A percentile compares a stretch with the other conserved stretches of the same genome.
These are phyloP conservation scores for Gossypium turneri DNA, from an alignment of 345 rosid genomes.

Conservation along the genomic window DNA sequence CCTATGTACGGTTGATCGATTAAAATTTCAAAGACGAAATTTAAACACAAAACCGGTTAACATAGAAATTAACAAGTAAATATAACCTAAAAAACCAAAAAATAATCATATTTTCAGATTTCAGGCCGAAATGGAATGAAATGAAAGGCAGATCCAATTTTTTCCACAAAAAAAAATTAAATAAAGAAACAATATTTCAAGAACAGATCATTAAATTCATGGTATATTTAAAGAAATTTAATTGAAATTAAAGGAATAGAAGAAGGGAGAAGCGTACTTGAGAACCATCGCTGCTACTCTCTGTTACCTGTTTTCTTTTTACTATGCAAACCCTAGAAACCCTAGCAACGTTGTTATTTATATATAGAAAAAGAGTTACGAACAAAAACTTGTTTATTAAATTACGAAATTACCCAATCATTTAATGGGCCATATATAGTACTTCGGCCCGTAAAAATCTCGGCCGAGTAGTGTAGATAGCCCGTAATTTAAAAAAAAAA, in stretches of 20 bases:
- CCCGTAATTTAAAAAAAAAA: too few relatives aligned
- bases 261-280: slow-evolving; percentile 25
- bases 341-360: slow-evolving; percentile 9
- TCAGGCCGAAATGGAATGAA: not conserved
- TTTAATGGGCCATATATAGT: not conserved
- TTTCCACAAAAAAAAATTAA: not conserved
- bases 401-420: not conserved
- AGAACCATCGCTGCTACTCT: slow-evolving; percentile 38
- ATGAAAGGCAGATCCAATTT: not conserved
- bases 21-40: not conserved
- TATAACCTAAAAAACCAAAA: not conserved
- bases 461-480: not conserved
- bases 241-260: not conserved
- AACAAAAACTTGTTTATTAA: not conserved
- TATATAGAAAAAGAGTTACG: not conserved
- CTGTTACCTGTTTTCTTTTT: not conserved
- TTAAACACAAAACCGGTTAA: not conserved
- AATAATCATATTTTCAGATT: too few relatives aligned
- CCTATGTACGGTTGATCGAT: too few relatives aligned
- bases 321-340: not conserved
- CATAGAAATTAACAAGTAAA: not conserved
- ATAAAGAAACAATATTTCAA: not conserved
- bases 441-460: not conserved
- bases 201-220: not conserved
- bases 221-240: not conserved